Evolutionary conservation across 257 asterid genomes (phyloP), one percentile per base, ranked within the genome.

Genomic region (Solanum sejunctum): DNA sequence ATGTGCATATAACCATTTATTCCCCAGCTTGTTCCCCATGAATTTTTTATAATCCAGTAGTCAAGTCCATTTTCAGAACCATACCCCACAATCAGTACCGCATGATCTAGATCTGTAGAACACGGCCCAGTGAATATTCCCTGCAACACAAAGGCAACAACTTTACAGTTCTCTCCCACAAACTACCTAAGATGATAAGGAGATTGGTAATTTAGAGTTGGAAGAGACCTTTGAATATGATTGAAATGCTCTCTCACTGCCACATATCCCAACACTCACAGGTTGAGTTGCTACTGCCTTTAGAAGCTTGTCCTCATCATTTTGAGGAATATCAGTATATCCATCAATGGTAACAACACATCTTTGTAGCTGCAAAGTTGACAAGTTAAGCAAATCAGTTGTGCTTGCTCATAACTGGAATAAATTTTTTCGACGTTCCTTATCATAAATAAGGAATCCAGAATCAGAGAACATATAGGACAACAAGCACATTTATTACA

Each of bases 21-120:
- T 80, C 99, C 99, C 99, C 99, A 94, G n/a, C 52, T 83, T 52
- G 86, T 89, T 60, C 99, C 99, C 99, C 99, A 97, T 13, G 99
- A 94, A 78, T 97, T 97, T 85, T 97, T 97, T 28, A 97, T 69
- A 15, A 97, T 95, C 99, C 99, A 97, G 13, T 92, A 95, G 85
- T 97, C 98, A 60, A 87, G 86, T 18, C 99, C 98, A 51, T 91
- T 84, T 88, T 90, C 81, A 8, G 99, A 92, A 84, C 90, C 97
- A 75, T 97, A 95, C 1, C 99, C 99, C 36, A 95, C 98, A 1
- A 97, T 95, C 81, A 97, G 60, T 10, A 97, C 99, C 3, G 98
- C 99, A 17, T 97, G 99, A 84, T 97, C 98, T 86, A 97, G 55
- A 26, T 89, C 55, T 51, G 95, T 94, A 23, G 98, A 90, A 86